Conservation (phyloP, 768 basidiomycete species). For the Russula virescens region DNA sequence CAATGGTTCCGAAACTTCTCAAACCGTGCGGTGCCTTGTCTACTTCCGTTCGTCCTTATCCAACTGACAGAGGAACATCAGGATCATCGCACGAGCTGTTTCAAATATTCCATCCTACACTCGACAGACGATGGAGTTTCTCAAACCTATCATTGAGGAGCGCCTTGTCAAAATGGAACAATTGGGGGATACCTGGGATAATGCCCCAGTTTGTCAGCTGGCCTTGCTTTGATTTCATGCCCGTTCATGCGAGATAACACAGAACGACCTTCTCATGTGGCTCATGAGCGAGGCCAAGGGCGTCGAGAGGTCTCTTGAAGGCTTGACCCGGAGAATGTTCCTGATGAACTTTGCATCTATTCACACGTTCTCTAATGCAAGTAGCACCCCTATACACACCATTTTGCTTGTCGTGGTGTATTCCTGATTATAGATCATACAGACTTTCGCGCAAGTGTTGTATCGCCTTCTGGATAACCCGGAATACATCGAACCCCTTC, state of each 20-base stretch:
- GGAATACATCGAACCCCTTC: conserved; percentile 26
- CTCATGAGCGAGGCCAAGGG: too few relatives aligned
- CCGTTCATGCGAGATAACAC: background rate
- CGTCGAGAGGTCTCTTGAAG: conserved; percentile 31
- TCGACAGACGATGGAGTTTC: background rate
- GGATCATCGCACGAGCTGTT: conserved; percentile 27
- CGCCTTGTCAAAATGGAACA: conserved; percentile 9
- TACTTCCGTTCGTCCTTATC: conserved; percentile 19
- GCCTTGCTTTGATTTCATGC: background rate
- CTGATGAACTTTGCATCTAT: conserved; percentile 37
- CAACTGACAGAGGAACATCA: conserved; percentile 24
- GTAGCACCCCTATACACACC: background rate
- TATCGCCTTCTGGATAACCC: conserved; percentile 27
- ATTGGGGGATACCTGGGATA: too few relatives aligned
- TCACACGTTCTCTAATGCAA: conserved; percentile 34
- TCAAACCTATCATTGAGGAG: conserved; percentile 12
- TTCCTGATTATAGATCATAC: background rate
- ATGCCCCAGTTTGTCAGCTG: conserved; percentile 2
- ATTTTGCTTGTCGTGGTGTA: background rate
- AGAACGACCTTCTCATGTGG: conserved; percentile 42
- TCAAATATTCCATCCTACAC: conserved; percentile 4
- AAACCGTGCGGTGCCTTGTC: conserved; percentile 39
- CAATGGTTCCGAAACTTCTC: conserved; percentile 37
- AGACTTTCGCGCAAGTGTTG: conserved; percentile 16
- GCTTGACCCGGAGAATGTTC: conserved; percentile 31